These are phyloP conservation scores for Cordia subcordata DNA, from an alignment of 257 asterid genomes.

Conservation along the genomic window DNA sequence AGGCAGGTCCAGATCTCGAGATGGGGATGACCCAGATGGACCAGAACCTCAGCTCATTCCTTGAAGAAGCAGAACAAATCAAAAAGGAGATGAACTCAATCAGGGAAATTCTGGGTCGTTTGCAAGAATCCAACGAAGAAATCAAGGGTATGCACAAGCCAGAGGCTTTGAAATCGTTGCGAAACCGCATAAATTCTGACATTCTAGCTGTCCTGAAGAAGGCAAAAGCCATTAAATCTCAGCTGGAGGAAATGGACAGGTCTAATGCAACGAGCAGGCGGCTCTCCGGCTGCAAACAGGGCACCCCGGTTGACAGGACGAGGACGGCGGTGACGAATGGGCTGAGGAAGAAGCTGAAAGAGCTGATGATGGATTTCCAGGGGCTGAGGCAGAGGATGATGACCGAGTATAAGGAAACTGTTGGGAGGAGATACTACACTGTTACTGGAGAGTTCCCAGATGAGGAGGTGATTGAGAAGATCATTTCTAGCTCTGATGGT, in stretches of 20 bases:
- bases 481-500: slow-evolving; percentile 56
- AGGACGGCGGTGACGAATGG: slow-evolving; percentile 83
- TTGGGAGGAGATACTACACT: slow-evolving; percentile 76
- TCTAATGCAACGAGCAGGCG: slow-evolving; percentile 56
- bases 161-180: slow-evolving; percentile 56
- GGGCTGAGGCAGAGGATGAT: slow-evolving; percentile 83
- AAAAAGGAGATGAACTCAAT: slow-evolving; percentile 70
- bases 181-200: slow-evolving; percentile 46
- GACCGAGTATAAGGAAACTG: slow-evolving; percentile 83
- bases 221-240: slow-evolving; percentile 52
- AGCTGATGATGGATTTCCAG: slow-evolving; percentile 94
- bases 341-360: slow-evolving; percentile 87
- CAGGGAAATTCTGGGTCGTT: slow-evolving; percentile 43
- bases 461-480: slow-evolving; percentile 74
- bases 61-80: slow-evolving; percentile 73
- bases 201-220: slow-evolving; percentile 54
- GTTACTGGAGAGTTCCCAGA: slow-evolving; percentile 76
- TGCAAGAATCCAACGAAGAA: slow-evolving; percentile 59
- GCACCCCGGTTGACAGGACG: slow-evolving; percentile 69
- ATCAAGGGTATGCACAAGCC: slow-evolving; percentile 68
- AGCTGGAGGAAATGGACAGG: slow-evolving; percentile 82
- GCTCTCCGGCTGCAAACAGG: slow-evolving; percentile 71
- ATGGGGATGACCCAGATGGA: slow-evolving; percentile 53
- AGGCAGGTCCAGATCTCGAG: slow-evolving; percentile 49
- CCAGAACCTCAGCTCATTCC: slow-evolving; percentile 60